These are phyloP conservation scores for Jacaranda mimosifolia DNA, from an alignment of 257 asterid genomes.

Conservation along the genomic window DNA sequence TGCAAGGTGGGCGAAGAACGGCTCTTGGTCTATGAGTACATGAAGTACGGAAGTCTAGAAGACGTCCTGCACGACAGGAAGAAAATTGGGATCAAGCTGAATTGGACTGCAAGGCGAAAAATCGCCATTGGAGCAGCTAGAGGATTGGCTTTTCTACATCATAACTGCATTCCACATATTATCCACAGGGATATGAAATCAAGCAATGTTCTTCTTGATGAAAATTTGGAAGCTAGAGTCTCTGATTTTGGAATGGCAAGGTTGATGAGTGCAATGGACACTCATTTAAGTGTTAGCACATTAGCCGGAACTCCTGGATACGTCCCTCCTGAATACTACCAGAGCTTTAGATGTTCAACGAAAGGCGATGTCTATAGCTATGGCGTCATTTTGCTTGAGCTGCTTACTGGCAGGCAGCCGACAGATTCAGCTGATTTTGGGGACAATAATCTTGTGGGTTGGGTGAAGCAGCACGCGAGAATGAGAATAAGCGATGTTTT, in stretches of 20 bases:
- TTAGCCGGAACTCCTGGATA: constrained; percentile 85
- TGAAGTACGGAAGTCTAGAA: constrained; percentile 80
- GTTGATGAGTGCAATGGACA: constrained; percentile 70
- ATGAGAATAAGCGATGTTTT: constrained; percentile 64
- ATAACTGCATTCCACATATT: constrained; percentile 72
- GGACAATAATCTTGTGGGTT: constrained; percentile 77
- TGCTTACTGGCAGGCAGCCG: constrained; percentile 67
- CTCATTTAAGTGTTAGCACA: constrained; percentile 79
- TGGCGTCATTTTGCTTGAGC: constrained; percentile 77
- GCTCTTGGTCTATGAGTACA: constrained; percentile 74
- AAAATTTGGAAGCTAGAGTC: constrained; percentile 73
- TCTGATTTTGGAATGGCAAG: constrained; percentile 90
- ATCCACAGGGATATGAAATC: constrained; percentile 85
- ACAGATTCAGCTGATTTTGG: constrained; percentile 79
- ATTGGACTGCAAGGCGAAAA: constrained; percentile 68
- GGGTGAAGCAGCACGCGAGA: constrained; percentile 72
- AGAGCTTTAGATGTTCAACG: constrained; percentile 72
- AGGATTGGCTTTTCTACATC: constrained; percentile 79
- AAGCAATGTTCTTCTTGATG: constrained; percentile 76
- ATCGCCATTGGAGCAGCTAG: constrained; percentile 76
- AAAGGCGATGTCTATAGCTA: constrained; percentile 83
- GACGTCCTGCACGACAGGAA: constrained; percentile 64
- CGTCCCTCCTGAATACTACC: constrained; percentile 85
- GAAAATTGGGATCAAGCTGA: constrained; percentile 60
- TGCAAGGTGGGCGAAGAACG: constrained; percentile 81